Evolutionary conservation across 345 rosid genomes (phyloP).

Genomic region (Litchi chinensis): DNA sequence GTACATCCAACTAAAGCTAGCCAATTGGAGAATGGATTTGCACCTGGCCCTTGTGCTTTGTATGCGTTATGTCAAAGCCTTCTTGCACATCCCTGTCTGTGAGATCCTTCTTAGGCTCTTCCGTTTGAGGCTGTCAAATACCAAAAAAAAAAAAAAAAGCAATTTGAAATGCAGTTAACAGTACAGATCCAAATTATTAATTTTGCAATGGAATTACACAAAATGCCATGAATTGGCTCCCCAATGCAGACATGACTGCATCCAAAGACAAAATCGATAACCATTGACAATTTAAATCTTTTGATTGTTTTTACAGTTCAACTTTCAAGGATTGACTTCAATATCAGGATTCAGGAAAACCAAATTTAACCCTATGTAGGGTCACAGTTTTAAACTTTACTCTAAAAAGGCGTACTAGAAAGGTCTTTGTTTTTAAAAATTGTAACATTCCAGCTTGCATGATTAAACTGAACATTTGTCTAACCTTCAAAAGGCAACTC

Average conservation of each 20-base stretch:
- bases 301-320: not conserved
- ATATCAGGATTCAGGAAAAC: not conserved
- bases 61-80: slow-evolving; percentile 76
- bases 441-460: not conserved
- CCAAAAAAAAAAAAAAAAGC: slow-evolving; percentile 6
- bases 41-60: slow-evolving; percentile 95
- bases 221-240: not conserved
- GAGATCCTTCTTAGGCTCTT: slow-evolving; percentile 85
- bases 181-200: not conserved
- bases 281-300: not conserved
- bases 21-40: slow-evolving; percentile 14
- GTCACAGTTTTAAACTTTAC: not conserved
- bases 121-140: slow-evolving; percentile 70
- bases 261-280: not conserved
- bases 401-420: not conserved
- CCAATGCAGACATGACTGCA: not conserved
- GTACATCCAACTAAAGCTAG: not conserved
- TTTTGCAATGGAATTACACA: not conserved
- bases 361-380: not conserved
- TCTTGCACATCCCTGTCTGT: slow-evolving; percentile 81
- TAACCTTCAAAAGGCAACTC: not conserved
- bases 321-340: not conserved
- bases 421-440: not conserved
- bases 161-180: slow-evolving; percentile 11
- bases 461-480: not conserved